Evolutionary conservation across 208 protist genomes (phyloP).

Genomic region (Angomonas deanei): DNA sequence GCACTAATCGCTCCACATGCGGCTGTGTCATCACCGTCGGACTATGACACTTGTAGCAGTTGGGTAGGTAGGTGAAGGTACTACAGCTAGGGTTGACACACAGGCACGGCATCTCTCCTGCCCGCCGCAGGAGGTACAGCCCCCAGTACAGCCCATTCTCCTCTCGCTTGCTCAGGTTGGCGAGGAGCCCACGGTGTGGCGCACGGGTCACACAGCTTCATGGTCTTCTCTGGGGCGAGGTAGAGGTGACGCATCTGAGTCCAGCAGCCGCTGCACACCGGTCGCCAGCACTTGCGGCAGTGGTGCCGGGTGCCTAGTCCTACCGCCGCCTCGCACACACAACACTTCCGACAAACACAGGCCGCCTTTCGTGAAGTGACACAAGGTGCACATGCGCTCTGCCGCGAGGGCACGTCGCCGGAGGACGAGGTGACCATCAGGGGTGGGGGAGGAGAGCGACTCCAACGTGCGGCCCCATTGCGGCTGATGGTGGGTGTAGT

Average conservation of each 20-base stretch:
- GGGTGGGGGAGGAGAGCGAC: no score
- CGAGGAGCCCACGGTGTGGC: slow-evolving; percentile 50
- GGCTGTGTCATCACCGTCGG: slow-evolving; percentile 61
- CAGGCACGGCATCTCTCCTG: slow-evolving; percentile 46
- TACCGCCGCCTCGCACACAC: slow-evolving; percentile 25
- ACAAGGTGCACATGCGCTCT: slow-evolving; percentile 35
- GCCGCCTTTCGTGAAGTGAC: slow-evolving; percentile 29
- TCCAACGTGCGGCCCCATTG: slow-evolving; percentile 28
- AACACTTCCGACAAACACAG: slow-evolving; percentile 48
- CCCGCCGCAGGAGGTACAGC: slow-evolving; percentile 51
- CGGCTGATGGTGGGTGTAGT: slow-evolving; percentile 52
- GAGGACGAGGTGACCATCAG: slow-evolving; percentile 9
- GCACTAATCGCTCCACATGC: slow-evolving; percentile 49
- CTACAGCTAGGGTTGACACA: slow-evolving; percentile 50
- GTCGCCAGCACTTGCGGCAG: slow-evolving; percentile 67
- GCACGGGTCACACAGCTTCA: slow-evolving; percentile 56
- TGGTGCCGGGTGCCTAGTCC: slow-evolving; percentile 43
- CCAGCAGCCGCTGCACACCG: slow-evolving; percentile 56
- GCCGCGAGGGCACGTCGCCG: slow-evolving; percentile 25
- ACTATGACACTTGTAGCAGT: slow-evolving; percentile 42
- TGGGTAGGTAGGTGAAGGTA: slow-evolving; percentile 30
- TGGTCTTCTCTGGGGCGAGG: slow-evolving; percentile 24
- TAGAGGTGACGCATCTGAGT: slow-evolving; percentile 40
- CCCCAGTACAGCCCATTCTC: slow-evolving; percentile 50
- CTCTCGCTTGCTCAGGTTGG: slow-evolving; percentile 27